Percentiles rank a stretch among this genome's conserved stretches.
Conservation (phyloP, 1,284 basidiomycete genomes). For the Trametes pubescens region DNA sequence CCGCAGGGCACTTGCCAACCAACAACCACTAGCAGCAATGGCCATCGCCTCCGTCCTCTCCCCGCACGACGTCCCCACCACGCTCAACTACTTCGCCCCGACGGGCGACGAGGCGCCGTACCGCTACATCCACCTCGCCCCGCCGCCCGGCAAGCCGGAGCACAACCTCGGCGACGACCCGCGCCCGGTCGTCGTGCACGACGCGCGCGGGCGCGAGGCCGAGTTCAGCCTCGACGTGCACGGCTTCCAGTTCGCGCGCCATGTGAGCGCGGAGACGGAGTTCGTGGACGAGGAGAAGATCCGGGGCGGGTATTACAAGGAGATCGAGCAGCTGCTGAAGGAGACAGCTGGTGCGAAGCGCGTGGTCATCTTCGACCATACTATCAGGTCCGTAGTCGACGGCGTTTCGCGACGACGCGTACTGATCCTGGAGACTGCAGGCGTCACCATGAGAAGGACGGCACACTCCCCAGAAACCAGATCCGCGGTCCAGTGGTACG, state of each 20-base stretch:
- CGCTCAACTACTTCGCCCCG: slow-evolving; percentile 38
- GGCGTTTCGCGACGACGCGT: not conserved
- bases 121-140: slow-evolving; percentile 37
- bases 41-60: slow-evolving; percentile 35
- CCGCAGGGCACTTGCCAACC: not conserved
- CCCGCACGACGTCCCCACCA: slow-evolving; percentile 37
- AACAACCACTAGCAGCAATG: slow-evolving; percentile 25
- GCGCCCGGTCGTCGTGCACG: slow-evolving; percentile 38
- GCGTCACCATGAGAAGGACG: slow-evolving; percentile 26
- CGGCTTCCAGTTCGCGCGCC: slow-evolving; percentile 49
- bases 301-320: slow-evolving; percentile 47
- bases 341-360: slow-evolving; percentile 47
- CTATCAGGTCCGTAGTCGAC: slow-evolving; percentile 25
- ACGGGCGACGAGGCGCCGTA: slow-evolving; percentile 36
- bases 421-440: not conserved
- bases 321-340: slow-evolving; percentile 51
- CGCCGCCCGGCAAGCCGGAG: slow-evolving; percentile 34
- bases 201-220: slow-evolving; percentile 40
- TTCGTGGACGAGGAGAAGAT: slow-evolving; percentile 52
- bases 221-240: slow-evolving; percentile 46
- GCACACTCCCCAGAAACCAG: slow-evolving; percentile 19
- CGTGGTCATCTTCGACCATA: slow-evolving; percentile 54
- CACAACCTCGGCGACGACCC: slow-evolving; percentile 40
- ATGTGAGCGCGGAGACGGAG: slow-evolving; percentile 36
- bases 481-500: slow-evolving; percentile 31